Evolutionary conservation across 2,329 filamentous ascomycete genomes (phyloP).

Genomic region (Bipolaris cookei): DNA sequence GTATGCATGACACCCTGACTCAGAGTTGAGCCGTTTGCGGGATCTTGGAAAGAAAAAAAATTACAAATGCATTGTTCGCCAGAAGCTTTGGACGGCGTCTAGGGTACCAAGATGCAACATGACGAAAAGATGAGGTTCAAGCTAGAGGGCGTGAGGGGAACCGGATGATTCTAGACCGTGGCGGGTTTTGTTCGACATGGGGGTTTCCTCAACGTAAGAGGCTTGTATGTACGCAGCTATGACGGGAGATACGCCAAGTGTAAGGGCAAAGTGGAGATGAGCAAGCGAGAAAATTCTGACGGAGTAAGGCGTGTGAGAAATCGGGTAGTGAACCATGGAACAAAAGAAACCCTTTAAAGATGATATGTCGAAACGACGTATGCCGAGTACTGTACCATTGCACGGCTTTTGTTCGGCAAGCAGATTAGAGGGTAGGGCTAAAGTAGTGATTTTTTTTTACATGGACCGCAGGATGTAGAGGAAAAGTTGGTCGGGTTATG

Average conservation of each 20-base stretch:
- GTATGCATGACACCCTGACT: too few relatives aligned
- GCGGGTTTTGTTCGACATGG: too few relatives aligned
- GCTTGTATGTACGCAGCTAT: background rate
- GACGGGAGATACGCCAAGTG: background rate
- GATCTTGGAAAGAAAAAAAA: too few relatives aligned
- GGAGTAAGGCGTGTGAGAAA: background rate
- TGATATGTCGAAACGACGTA: background rate
- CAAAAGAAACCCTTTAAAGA: background rate
- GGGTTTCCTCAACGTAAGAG: background rate
- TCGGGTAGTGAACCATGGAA: background rate
- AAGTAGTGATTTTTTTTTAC: background rate
- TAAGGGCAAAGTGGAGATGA: background rate
- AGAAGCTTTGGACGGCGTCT: too few relatives aligned
- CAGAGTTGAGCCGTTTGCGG: too few relatives aligned
- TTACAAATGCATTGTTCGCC: too few relatives aligned
- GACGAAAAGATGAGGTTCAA: too few relatives aligned
- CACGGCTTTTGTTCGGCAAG: constrained; percentile 17
- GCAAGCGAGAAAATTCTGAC: background rate
- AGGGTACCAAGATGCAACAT: too few relatives aligned
- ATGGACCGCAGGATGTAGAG: background rate
- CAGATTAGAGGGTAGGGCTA: constrained; percentile 7
- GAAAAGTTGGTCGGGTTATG: constrained; percentile 7
- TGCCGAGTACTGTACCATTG: constrained; percentile 8
- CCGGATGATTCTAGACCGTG: too few relatives aligned
- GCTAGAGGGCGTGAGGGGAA: too few relatives aligned